Base-by-base conservation (phyloP, 768 basidiomycete species). In the Infundibulicybe gibba region DNA sequence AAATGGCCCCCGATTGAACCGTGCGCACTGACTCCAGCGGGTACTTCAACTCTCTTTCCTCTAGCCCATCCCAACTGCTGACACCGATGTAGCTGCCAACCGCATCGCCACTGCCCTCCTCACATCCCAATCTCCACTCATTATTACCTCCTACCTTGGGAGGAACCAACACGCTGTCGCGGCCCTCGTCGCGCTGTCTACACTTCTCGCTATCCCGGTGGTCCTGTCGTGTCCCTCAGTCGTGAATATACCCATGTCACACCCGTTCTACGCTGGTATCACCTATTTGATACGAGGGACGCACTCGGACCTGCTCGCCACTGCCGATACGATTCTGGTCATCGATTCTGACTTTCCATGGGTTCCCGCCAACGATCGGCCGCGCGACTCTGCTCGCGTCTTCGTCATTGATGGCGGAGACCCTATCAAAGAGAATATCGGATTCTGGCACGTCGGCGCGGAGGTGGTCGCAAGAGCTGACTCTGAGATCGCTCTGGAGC, bases 331-430 rank as follows among this genome's bases (percentile, higher is more conserved):
- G 3, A 71, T 89, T 14, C 62, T 89, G 9, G 64, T 86, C 14
- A 49, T 89, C n/a, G 85, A 88, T 47, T 71, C 69, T 6, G 83
- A 84, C 49, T 64, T 85, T 0, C 81, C 85, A 0, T 88, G 85
- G 81, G 78, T 84, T 20, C 73, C 79, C 1, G 65, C 57, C 39
- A 68, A 75, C 44, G 72, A 74, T 31, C 65, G 60, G 3, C 81
- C 84, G 0, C 55, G 33, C 3, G 50, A 61, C 0, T 59, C 63
- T 3, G 76, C 83, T 0, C 64, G 70, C 21, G 70, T 87, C 1
- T 85, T 84, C 53, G 64, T 85, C 14, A 56, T 87, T 13, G 84
- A 85, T 54, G 66, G 73, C 15, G 82, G 73, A 0, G 83, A 88
- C 49, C 83, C 83, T 1, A 67, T 89, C 5, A 81, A 76, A 61